Evolutionary conservation across 2,329 filamentous ascomycete species (phyloP), one percentile per base, ranked within the genome.

Genomic region (Aspergillus aculeatinus): DNA sequence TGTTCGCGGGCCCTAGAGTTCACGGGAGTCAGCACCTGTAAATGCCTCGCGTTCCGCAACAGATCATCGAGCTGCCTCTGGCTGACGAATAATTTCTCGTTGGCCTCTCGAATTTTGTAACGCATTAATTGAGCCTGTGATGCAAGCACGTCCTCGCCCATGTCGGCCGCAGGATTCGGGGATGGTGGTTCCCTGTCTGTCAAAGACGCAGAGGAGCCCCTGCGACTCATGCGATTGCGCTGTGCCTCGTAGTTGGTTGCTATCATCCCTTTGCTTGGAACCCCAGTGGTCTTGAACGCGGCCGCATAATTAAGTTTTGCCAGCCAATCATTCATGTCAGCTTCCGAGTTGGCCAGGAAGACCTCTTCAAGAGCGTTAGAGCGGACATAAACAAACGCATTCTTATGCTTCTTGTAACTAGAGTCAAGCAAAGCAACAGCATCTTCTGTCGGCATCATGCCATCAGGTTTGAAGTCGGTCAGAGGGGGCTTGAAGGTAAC

Each of bases 271-370:
- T 94, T 86, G 82, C 96, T 96, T 48, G 92, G 86, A 5, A 98
- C 92, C 12, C 94, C 93, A 5, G 93, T 91, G 0, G 92, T 96
- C 67, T 92, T 86, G 75, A 98, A 98, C 0, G 95, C 91, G 9
- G 95, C 93, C 35, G 94, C 94, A 72, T 98, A 98, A 74, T 99
- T 99, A 61, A 99, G 84, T 70, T 96, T 95, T 7, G 90, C 91
- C 29, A 99, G 81, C 95, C 95, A 99, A 72, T 99, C 95, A 69
- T 97, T 96, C 83, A 96, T 88, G 69, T 99, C 95, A 1, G 86
- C 82, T 69, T 99, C 95, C 56, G 87, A 92, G 68, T 97, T 93
- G 5, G 95, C 94, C 19, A 98, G 80, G 42, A 99, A 89, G 0
- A 94, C 88, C 72, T 99, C 95, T 70, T 99, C 94, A 44, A 93